These are phyloP conservation scores for Xylaria sp. DNA, from an alignment of 2,329 filamentous ascomycete genomes.

Conservation along the genomic window DNA sequence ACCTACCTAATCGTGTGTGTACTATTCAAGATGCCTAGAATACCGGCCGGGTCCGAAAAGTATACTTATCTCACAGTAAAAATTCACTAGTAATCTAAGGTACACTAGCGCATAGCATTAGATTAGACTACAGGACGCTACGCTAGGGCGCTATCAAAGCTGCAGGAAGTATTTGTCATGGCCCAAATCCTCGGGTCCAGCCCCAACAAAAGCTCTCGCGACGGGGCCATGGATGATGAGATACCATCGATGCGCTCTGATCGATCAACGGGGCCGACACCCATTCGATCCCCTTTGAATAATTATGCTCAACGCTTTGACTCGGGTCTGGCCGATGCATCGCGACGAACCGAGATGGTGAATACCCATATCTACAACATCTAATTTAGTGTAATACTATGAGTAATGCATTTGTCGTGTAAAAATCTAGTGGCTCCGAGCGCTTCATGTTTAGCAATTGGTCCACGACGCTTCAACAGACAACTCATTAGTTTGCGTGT, in stretches of 20 bases:
- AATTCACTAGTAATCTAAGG: background rate
- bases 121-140: background rate
- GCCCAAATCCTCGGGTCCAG: conserved; percentile 35
- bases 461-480: background rate
- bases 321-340: conserved; percentile 18
- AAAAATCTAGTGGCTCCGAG: background rate
- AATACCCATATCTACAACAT: background rate
- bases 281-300: conserved; percentile 23
- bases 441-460: conserved; percentile 10
- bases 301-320: conserved; percentile 11
- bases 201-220: conserved; percentile 9
- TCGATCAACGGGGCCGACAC: conserved; percentile 25
- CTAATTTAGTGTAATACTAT: background rate
- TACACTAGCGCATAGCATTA: background rate
- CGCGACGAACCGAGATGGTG: conserved; percentile 5
- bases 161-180: conserved; percentile 37
- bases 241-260: background rate
- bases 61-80: background rate
- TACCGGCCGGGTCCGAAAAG: background rate
- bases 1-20: background rate
- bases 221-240: background rate
- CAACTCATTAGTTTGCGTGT: conserved; percentile 14
- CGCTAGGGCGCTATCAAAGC: background rate
- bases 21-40: background rate
- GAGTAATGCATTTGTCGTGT: conserved; percentile 4